Evolutionary conservation across 2,329 filamentous ascomycete species (phyloP).

Genomic region (Didymella lethalis): DNA sequence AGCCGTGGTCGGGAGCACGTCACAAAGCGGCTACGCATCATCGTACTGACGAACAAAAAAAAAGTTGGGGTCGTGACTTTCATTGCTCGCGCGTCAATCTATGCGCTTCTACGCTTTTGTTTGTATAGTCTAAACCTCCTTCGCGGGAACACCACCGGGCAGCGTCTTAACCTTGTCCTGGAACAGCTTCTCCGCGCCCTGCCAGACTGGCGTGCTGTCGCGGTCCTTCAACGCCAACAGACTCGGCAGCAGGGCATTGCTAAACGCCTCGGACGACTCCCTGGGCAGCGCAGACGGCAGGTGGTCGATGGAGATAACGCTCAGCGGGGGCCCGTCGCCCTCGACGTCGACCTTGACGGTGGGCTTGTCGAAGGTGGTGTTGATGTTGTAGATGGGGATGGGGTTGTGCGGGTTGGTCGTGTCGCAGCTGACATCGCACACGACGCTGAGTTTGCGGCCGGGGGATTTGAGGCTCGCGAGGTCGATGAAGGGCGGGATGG

Average conservation of each 20-base stretch:
- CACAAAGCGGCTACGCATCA: too few species aligned
- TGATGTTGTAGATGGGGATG: slow-evolving; percentile 82
- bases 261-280: slow-evolving; percentile 88
- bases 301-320: slow-evolving; percentile 72
- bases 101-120: slow-evolving; percentile 2
- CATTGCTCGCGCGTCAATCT: slow-evolving; percentile 10
- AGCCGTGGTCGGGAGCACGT: too few species aligned
- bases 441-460: slow-evolving; percentile 76
- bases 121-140: slow-evolving; percentile 35
- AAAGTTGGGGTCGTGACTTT: too few species aligned
- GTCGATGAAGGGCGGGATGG: slow-evolving; percentile 84
- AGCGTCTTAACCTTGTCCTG: slow-evolving; percentile 79
- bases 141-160: slow-evolving; percentile 56
- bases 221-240: slow-evolving; percentile 80
- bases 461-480: slow-evolving; percentile 71
- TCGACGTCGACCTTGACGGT: slow-evolving; percentile 76
- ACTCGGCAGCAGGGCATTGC: slow-evolving; percentile 77
- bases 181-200: slow-evolving; percentile 83
- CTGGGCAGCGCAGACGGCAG: slow-evolving; percentile 73
- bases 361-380: slow-evolving; percentile 88
- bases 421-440: slow-evolving; percentile 64
- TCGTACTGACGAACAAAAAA: too few species aligned
- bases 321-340: slow-evolving; percentile 66
- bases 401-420: slow-evolving; percentile 76
- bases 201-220: slow-evolving; percentile 78